Conservation (phyloP, 768 basidiomycete species). For the Tricholoma hemisulphureum region DNA sequence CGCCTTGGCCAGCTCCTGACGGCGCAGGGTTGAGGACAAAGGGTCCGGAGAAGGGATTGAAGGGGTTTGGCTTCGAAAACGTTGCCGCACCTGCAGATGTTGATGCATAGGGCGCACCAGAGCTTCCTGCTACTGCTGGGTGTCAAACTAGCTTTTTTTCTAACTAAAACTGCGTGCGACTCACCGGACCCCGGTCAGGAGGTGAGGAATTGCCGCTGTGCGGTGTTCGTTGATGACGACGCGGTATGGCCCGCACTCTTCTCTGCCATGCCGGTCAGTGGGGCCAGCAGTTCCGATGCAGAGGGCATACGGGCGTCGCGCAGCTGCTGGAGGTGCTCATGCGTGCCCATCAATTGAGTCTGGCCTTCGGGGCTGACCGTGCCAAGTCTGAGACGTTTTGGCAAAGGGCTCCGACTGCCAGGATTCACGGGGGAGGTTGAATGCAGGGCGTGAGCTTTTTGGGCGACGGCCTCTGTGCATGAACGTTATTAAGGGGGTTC, state of each 20-base stretch:
- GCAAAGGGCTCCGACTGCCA: neutral
- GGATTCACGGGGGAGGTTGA: neutral
- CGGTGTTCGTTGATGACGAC: neutral
- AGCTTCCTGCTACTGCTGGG: neutral
- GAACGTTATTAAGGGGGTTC: neutral
- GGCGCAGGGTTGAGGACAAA: no score
- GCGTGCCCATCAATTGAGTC: neutral
- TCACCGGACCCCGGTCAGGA: neutral
- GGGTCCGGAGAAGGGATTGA: no score
- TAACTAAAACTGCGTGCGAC: neutral
- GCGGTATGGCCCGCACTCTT: neutral
- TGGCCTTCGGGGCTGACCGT: neutral
- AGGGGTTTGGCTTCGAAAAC: neutral
- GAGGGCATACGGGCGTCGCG: neutral
- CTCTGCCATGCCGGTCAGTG: neutral
- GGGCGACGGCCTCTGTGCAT: neutral
- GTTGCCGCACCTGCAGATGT: neutral
- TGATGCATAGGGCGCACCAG: neutral
- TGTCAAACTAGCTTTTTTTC: neutral
- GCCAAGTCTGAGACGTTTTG: constrained; percentile 1
- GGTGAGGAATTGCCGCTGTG: neutral
- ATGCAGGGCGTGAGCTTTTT: neutral
- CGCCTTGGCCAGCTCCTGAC: no score
- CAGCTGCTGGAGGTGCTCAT: neutral
- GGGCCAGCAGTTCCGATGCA: neutral